Evolutionary conservation across 352 stramenopile species (phyloP).

Genomic region (Pythium aphanidermatum): DNA sequence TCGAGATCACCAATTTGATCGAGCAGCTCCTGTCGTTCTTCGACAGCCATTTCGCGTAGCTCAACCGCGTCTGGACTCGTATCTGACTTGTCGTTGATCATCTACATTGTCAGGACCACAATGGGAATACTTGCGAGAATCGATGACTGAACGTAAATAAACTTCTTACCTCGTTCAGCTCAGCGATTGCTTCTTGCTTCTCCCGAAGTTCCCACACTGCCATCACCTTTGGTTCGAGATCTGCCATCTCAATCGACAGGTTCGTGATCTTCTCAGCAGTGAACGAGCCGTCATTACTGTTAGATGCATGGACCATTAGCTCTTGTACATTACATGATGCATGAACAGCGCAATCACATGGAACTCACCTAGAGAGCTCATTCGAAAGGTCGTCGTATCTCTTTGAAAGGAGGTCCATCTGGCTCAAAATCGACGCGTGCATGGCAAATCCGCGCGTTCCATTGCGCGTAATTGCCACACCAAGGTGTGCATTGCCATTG

Average conservation of each 20-base stretch:
- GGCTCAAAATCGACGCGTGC: slow-evolving; percentile 63
- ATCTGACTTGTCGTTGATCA: slow-evolving; percentile 54
- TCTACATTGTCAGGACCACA: slow-evolving; percentile 17
- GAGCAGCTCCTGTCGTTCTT: slow-evolving; percentile 63
- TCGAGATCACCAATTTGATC: slow-evolving; percentile 49
- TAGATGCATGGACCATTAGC: too few species aligned
- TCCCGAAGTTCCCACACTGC: slow-evolving; percentile 77
- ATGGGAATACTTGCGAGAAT: background rate
- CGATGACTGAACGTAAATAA: slow-evolving; percentile 22
- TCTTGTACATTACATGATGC: too few species aligned
- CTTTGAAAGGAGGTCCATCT: slow-evolving; percentile 56
- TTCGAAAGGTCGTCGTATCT: slow-evolving; percentile 59
- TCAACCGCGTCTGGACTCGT: slow-evolving; percentile 50
- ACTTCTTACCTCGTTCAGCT: slow-evolving; percentile 74
- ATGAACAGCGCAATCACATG: background rate
- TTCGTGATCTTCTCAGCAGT: slow-evolving; percentile 68
- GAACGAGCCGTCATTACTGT: slow-evolving; percentile 71
- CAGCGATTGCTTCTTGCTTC: slow-evolving; percentile 84
- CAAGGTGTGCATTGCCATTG: background rate
- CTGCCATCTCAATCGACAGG: slow-evolving; percentile 79
- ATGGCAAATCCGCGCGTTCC: slow-evolving; percentile 54
- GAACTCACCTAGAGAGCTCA: slow-evolving; percentile 54
- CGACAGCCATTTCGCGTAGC: slow-evolving; percentile 65
- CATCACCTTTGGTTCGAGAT: slow-evolving; percentile 68
- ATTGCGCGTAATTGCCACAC: too few species aligned